Evolutionary conservation across 352 stramenopile species (phyloP).

Genomic region (Globisporangium splendens): DNA sequence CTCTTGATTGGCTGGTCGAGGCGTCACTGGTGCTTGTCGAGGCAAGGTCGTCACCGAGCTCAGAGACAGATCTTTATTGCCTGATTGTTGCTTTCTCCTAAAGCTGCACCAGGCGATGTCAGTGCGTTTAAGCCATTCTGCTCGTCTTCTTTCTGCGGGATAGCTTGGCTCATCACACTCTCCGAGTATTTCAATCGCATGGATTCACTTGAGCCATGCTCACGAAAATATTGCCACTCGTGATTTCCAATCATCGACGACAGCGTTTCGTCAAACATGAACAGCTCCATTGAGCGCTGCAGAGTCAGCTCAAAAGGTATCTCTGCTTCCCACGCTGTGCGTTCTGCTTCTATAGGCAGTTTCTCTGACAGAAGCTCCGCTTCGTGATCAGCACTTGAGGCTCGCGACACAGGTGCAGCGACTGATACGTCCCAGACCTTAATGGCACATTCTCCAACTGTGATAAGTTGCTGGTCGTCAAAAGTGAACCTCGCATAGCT

Average conservation of each 20-base stretch:
- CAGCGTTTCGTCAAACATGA: slow-evolving; percentile 43
- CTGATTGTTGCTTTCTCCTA: not conserved
- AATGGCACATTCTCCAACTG: slow-evolving; percentile 35
- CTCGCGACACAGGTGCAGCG: not conserved
- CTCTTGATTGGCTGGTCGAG: too few relatives aligned
- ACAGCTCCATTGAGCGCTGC: slow-evolving; percentile 26
- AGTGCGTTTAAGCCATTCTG: not conserved
- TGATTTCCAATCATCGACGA: slow-evolving; percentile 32
- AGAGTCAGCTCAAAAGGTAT: slow-evolving; percentile 40
- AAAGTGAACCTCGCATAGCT: slow-evolving; percentile 26
- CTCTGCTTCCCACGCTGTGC: slow-evolving; percentile 29
- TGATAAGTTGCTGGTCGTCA: slow-evolving; percentile 37
- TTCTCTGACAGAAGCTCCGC: not conserved
- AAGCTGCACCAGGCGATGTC: too few relatives aligned
- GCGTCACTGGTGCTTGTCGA: too few relatives aligned
- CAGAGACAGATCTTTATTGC: too few relatives aligned
- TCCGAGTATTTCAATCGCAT: not conserved
- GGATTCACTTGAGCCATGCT: not conserved
- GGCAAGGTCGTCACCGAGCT: too few relatives aligned
- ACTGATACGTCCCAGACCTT: slow-evolving; percentile 43
- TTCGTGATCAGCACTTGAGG: not conserved
- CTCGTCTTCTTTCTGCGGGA: not conserved
- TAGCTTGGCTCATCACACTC: not conserved
- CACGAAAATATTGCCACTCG: slow-evolving; percentile 29
- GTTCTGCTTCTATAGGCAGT: slow-evolving; percentile 8